These are phyloP conservation scores for Lentinula boryana DNA, from an alignment of 768 basidiomycete species.

Conservation along the genomic window DNA sequence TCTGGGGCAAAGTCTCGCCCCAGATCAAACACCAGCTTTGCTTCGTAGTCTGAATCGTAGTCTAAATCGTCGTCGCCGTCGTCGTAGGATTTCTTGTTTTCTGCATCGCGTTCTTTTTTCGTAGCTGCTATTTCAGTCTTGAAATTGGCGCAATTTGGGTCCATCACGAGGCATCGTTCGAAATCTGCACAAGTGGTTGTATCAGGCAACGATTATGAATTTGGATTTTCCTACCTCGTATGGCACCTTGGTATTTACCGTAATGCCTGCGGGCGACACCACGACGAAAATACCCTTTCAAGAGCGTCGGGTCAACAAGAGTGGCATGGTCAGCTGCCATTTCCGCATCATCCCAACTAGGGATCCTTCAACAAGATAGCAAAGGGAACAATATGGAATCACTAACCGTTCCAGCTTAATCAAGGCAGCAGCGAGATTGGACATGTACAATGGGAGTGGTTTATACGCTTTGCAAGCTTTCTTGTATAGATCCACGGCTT, in stretches of 20 bases:
- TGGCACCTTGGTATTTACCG: neutral
- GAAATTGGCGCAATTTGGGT: neutral
- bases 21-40: neutral
- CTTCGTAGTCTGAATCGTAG: neutral
- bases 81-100: neutral
- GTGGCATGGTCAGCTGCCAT: neutral
- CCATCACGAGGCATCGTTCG: neutral
- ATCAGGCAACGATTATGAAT: neutral
- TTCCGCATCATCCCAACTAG: neutral
- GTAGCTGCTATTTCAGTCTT: neutral
- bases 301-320: neutral
- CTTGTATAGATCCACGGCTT: neutral
- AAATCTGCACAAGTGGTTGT: neutral
- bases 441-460: neutral
- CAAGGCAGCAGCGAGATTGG: neutral
- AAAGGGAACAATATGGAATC: neutral
- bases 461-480: neutral
- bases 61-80: neutral
- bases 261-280: neutral
- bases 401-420: neutral
- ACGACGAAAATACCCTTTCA: conserved; percentile 1
- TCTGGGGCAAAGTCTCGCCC: neutral
- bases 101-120: neutral
- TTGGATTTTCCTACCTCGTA: neutral
- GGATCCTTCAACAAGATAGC: neutral